These are phyloP conservation scores for Thalassiosira hispida DNA, from an alignment of 352 stramenopile species.

Conservation along the genomic window DNA sequence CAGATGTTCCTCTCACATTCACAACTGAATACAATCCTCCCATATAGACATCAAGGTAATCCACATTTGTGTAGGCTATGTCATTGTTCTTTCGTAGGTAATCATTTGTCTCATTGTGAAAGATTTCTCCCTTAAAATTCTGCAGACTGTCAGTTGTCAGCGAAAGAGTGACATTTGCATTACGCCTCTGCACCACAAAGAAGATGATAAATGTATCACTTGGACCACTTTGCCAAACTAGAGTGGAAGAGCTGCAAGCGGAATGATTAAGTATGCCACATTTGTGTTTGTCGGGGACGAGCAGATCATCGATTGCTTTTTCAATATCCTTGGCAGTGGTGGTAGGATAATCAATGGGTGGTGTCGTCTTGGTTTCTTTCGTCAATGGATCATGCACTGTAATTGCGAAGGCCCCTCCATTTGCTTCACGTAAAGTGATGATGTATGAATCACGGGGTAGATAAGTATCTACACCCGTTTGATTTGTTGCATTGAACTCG, in stretches of 20 bases:
- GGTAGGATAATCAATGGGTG: conserved; percentile 21
- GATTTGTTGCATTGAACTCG: conserved; percentile 11
- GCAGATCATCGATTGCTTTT: background rate
- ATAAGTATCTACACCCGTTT: background rate
- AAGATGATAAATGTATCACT: conserved; percentile 48
- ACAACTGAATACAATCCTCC: conserved; percentile 37
- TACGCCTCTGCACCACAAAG: conserved; percentile 54
- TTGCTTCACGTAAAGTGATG: conserved; percentile 44
- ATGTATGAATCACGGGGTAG: conserved; percentile 45
- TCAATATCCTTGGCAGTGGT: conserved; percentile 34
- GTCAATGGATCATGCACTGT: conserved; percentile 36
- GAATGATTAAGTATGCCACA: conserved; percentile 28
- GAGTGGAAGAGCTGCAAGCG: conserved; percentile 23
- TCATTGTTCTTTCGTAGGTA: conserved; percentile 42
- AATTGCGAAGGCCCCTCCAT: conserved; percentile 40
- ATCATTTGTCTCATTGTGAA: conserved; percentile 49
- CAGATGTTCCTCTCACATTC: conserved; percentile 56
- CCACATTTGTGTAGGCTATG: conserved; percentile 53
- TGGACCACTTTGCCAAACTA: conserved; percentile 40
- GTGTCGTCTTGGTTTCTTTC: conserved; percentile 2
- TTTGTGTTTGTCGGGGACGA: conserved; percentile 18
- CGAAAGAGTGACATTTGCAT: conserved; percentile 31
- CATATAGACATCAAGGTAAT: conserved; percentile 33
- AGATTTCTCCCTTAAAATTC: conserved; percentile 45
- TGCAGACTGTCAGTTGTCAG: conserved; percentile 15